These are phyloP conservation scores for Sporobolomyces phaffii DNA, from an alignment of 768 basidiomycete genomes.

Conservation along the genomic window DNA sequence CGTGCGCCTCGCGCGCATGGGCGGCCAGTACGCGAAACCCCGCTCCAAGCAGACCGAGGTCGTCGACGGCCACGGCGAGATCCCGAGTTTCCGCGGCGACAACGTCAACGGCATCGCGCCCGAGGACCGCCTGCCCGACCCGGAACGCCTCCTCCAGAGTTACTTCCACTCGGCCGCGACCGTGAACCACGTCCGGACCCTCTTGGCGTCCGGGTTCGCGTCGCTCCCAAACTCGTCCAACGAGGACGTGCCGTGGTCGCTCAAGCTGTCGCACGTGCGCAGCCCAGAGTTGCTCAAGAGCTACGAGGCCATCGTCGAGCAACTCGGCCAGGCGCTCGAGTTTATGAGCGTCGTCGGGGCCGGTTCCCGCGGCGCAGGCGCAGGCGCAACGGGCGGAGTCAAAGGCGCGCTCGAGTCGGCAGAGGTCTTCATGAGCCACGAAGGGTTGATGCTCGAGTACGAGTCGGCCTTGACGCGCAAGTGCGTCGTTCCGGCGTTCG, in stretches of 20 bases:
- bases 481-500: conserved; percentile 30
- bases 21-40: conserved; percentile 59
- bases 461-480: conserved; percentile 81
- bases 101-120: conserved; percentile 81
- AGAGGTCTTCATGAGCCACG: conserved; percentile 79
- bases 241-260: conserved; percentile 45
- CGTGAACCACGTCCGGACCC: conserved; percentile 79
- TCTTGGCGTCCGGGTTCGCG: conserved; percentile 87
- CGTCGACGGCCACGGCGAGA: conserved; percentile 60
- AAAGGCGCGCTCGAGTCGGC: conserved; percentile 73
- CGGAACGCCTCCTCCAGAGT: conserved; percentile 81
- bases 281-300: conserved; percentile 64
- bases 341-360: conserved; percentile 86
- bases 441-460: conserved; percentile 74
- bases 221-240: conserved; percentile 51
- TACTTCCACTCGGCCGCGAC: conserved; percentile 96
- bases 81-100: conserved; percentile 87
- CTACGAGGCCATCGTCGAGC: conserved; percentile 77
- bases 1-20: conserved; percentile 67
- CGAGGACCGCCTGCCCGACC: conserved; percentile 79
- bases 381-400: too few relatives aligned
- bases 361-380: too few relatives aligned
- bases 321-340: conserved; percentile 83
- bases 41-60: conserved; percentile 75
- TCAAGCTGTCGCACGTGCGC: conserved; percentile 87